Evolutionary conservation across 805 yeast genomes (phyloP).

Genomic region (Gaillardinia entomophila): DNA sequence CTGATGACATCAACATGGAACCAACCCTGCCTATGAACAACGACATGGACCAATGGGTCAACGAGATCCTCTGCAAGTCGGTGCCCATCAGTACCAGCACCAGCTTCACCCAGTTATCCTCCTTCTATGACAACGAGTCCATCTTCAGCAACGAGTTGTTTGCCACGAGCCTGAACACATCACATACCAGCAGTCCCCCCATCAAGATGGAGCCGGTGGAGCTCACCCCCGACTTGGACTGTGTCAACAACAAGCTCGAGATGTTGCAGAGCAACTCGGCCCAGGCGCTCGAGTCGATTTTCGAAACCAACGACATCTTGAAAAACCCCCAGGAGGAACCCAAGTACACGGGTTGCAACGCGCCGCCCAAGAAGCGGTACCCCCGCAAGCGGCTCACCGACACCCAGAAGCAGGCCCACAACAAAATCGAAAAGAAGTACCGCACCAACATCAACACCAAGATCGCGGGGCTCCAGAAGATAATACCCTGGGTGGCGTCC

Average conservation of each 20-base stretch:
- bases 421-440: slow-evolving; percentile 66
- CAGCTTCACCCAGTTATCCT: slow-evolving; percentile 4
- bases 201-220: slow-evolving; percentile 2
- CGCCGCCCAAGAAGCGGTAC: slow-evolving; percentile 30
- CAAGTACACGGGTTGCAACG: slow-evolving; percentile 1
- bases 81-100: slow-evolving; percentile 15
- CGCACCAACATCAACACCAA: slow-evolving; percentile 68
- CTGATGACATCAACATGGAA: no score
- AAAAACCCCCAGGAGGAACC: no score
- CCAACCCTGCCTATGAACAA: slow-evolving; percentile 1
- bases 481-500: slow-evolving; percentile 62
- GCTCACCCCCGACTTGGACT: slow-evolving; percentile 3
- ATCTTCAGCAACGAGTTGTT: slow-evolving; percentile 5
- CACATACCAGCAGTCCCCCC: slow-evolving; percentile 2
- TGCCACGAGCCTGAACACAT: slow-evolving; percentile 7
- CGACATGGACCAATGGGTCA: slow-evolving; percentile 14
- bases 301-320: slow-evolving; percentile 23
- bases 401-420: slow-evolving; percentile 66
- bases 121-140: slow-evolving; percentile 4
- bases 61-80: slow-evolving; percentile 10
- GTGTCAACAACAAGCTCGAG: slow-evolving; percentile 12
- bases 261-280: slow-evolving; percentile 12
- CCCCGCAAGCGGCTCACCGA: slow-evolving; percentile 51
- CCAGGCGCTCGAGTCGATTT: slow-evolving; percentile 19
- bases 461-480: slow-evolving; percentile 59